Evolutionary conservation across 768 basidiomycete genomes (phyloP).

Genomic region (Naganishia friedmannii): DNA sequence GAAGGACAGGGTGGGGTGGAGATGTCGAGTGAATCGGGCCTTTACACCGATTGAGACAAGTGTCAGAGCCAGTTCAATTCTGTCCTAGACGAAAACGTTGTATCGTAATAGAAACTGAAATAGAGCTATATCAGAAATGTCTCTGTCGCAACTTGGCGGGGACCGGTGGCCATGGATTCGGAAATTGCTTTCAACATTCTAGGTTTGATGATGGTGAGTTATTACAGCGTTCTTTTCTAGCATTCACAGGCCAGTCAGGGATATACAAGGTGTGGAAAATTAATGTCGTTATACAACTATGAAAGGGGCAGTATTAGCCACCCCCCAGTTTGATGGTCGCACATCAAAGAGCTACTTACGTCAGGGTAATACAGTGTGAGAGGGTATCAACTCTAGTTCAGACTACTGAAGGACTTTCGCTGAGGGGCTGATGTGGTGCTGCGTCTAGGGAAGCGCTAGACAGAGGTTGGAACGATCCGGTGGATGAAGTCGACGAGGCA

Average conservation of each 20-base stretch:
- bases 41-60: constrained; percentile 22
- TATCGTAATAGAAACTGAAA: background rate
- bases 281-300: background rate
- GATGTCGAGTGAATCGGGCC: constrained; percentile 22
- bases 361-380: background rate
- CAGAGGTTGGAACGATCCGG: background rate
- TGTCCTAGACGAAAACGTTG: background rate
- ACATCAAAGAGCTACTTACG: background rate
- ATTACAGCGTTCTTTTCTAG: too few species aligned
- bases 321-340: background rate
- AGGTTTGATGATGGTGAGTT: too few species aligned
- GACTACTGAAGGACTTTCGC: background rate
- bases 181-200: too few species aligned
- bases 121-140: too few species aligned
- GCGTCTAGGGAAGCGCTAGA: background rate
- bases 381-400: background rate
- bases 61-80: background rate
- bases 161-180: too few species aligned
- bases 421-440: background rate
- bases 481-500: background rate
- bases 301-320: background rate
- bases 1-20: constrained; percentile 22
- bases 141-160: too few species aligned
- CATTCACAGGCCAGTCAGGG: too few species aligned
- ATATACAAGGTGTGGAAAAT: background rate